Base-by-base conservation (phyloP, 495 filamentous ascomycete genomes). In the Haplographium delicatum region DNA sequence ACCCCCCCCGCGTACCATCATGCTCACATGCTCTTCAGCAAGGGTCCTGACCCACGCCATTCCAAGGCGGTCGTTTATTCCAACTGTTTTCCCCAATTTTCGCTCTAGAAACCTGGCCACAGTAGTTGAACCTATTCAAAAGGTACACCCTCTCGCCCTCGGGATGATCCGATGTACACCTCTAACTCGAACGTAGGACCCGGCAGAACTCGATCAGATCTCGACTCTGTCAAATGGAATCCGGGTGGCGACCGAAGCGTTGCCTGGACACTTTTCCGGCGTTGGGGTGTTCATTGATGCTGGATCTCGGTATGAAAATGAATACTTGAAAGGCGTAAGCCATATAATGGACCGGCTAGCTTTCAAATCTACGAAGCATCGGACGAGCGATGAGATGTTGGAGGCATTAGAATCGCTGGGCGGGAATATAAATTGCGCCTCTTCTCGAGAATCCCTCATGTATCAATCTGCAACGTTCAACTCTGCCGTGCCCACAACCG, bases 391-490 rank as follows among this genome's bases (percentile, higher is more conserved):
- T 66, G 71, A 94, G 56, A 95, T 97, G 82, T 68, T 95, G 3
- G 89, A 96, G 65, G 71, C 79, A 1, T 69, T 95, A 1, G 91
- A 96, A 64, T 82, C 80, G 2, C 73, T 99, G 5, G 93, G 93
- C 23, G 93, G 93, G 18, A 96, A 95, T 58, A 88, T 97, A 51
- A 91, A 96, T 69, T 97, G 93, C 65, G 89, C 89, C 27, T 96
- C 91, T 0, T 95, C 91, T 0, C 75, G 93, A 33, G 93, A 99
- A 65, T 89, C 90, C 18, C 79, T 99, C 62, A 97, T 99, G 93
- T 99, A 99, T 71, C 94, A 97, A 67, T 85, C 89, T 4, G 94
- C 93, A 28, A 96, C 89, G 46, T 99, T 99, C 79, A 99, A 99
- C 70, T 85, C 86, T 9, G 81, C 91, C 3, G 88, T 97, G 20